Evolutionary conservation across 768 basidiomycete species (phyloP).

Genomic region (Steccherinum ochraceum): DNA sequence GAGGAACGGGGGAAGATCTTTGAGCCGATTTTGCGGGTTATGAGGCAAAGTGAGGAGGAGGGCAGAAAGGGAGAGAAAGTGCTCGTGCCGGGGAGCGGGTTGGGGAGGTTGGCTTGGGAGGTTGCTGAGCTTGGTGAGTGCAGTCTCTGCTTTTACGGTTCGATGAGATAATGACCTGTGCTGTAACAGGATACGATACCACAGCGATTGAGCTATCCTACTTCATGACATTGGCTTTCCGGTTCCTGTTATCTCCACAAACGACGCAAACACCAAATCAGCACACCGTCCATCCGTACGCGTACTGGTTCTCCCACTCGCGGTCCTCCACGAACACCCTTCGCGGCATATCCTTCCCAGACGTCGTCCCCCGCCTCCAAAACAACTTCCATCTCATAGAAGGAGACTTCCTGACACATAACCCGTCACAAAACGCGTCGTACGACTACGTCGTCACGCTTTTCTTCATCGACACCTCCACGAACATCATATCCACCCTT

Average conservation of each 20-base stretch:
- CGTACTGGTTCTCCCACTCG: constrained; percentile 70
- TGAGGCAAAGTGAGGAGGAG: constrained; percentile 22
- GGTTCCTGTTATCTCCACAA: constrained; percentile 47
- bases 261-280: constrained; percentile 35
- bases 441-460: constrained; percentile 52
- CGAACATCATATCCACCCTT: constrained; percentile 32
- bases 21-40: constrained; percentile 45
- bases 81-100: constrained; percentile 58
- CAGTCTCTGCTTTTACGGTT: not conserved
- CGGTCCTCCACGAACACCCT: constrained; percentile 42
- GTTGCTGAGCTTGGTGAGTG: constrained; percentile 49
- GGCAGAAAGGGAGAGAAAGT: constrained; percentile 33
- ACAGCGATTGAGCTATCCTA: constrained; percentile 60
- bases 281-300: constrained; percentile 53
- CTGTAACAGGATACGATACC: constrained; percentile 36
- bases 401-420: constrained; percentile 45
- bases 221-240: constrained; percentile 59
- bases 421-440: constrained; percentile 17
- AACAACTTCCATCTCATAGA: constrained; percentile 41
- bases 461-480: constrained; percentile 37
- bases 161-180: not conserved
- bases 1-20: constrained; percentile 51
- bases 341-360: constrained; percentile 51
- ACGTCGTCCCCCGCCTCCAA: constrained; percentile 46
- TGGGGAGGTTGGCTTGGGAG: constrained; percentile 66